Percentiles rank a stretch among this genome's conserved stretches.
phyloP scores from a whole-genome alignment of 352 stramenopile genomes.

The Thraustochytrium striatum region DNA sequence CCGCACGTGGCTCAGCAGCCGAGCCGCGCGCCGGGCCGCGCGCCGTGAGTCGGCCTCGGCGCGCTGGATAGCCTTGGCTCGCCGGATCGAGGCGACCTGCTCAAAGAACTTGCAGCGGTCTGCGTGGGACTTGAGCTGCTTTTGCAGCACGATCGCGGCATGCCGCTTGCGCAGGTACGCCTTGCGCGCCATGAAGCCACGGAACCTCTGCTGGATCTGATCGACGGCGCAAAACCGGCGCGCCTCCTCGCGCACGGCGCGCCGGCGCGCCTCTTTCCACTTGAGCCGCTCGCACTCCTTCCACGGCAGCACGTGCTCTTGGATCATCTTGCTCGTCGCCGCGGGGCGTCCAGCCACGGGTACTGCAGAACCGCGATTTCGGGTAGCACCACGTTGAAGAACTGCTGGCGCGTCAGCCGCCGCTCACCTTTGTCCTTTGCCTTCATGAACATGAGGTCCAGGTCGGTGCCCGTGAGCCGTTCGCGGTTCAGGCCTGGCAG shows the following conservation, averaged over 20 bases:
- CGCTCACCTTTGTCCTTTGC: background rate
- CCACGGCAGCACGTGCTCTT: background rate
- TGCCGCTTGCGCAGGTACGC: background rate
- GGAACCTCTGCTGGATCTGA: conserved; percentile 49
- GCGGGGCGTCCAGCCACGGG: conserved; percentile 26
- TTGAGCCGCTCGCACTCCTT: conserved; percentile 49
- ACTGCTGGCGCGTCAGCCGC: background rate
- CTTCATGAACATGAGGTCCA: conserved; percentile 27
- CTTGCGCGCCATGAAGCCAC: conserved; percentile 47
- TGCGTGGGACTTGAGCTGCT: conserved; percentile 20
- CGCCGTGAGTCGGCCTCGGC: background rate
- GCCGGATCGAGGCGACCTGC: background rate
- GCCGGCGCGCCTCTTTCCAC: conserved; percentile 57
- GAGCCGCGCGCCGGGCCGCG: background rate
- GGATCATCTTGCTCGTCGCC: conserved; percentile 2
- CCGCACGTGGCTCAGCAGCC: background rate
- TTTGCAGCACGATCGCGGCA: background rate
- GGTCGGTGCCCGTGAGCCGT: background rate
- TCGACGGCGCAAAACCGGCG: conserved; percentile 54
- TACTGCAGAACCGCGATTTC: conserved; percentile 7
- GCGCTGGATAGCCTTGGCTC: background rate
- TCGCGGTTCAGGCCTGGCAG: conserved; percentile 9
- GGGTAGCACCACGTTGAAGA: background rate
- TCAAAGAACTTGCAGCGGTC: background rate
- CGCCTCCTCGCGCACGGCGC: conserved; percentile 58